phyloP scores from a whole-genome alignment of 352 stramenopile genomes.

The Phytophthora melonis region DNA sequence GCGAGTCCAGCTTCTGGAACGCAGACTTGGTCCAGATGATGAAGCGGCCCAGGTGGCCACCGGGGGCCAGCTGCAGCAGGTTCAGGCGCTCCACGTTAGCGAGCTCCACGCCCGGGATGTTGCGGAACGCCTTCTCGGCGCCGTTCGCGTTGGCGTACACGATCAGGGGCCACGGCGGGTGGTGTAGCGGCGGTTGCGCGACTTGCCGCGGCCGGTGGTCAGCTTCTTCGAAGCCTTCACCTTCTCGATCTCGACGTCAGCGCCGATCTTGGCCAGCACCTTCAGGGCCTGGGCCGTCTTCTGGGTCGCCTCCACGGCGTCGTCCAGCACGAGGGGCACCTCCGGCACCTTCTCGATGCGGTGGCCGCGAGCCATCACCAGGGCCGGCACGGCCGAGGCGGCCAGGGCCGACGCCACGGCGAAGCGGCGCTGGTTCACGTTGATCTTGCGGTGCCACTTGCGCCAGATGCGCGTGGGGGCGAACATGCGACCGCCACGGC shows the following conservation, averaged over 20 bases:
- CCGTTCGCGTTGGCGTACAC: conserved; percentile 96
- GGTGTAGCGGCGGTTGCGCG: conserved; percentile 97
- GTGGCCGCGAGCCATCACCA: conserved; percentile 99
- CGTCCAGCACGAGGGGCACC: conserved; percentile 98
- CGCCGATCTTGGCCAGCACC: conserved; percentile 95
- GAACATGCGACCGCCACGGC: conserved; percentile 98
- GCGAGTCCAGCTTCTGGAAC: conserved; percentile 96
- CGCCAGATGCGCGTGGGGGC: conserved; percentile 99
- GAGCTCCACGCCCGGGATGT: conserved; percentile 98
- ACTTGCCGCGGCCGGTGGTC: conserved; percentile 98
- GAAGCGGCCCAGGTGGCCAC: conserved; percentile 99
- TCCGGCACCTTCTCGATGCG: conserved; percentile 97
- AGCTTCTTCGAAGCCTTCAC: conserved; percentile 98
- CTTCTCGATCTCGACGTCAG: conserved; percentile 97
- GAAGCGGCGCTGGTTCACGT: conserved; percentile 98
- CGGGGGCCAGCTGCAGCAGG: conserved; percentile 97
- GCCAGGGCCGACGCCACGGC: conserved; percentile 97
- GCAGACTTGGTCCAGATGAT: conserved; percentile 98
- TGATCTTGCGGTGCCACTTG: conserved; percentile 99
- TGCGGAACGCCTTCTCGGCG: conserved; percentile 96
- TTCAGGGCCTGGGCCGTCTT: conserved; percentile 97
- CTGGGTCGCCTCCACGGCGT: conserved; percentile 91
- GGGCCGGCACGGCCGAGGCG: conserved; percentile 95
- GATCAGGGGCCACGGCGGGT: conserved; percentile 96
- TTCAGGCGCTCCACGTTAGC: conserved; percentile 98